Evolutionary conservation across 371 early-diverging fungal genomes (phyloP).

Genomic region (Paramicrosporidium saccamoebae): DNA sequence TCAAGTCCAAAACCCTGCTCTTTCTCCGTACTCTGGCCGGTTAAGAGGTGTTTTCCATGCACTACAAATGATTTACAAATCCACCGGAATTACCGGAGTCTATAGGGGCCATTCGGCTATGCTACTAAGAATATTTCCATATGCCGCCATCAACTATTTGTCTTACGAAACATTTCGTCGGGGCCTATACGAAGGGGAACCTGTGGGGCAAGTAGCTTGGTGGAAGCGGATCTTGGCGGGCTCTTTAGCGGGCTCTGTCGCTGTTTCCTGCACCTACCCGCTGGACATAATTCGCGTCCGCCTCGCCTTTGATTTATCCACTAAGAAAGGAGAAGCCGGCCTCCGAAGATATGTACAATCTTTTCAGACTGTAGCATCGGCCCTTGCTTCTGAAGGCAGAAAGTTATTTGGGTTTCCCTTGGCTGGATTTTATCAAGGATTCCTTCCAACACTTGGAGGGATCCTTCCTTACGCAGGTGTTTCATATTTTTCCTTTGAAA

Average conservation of each 20-base stretch:
- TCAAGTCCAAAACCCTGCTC: slow-evolving; percentile 60
- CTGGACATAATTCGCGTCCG: slow-evolving; percentile 70
- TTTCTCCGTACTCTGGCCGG: slow-evolving; percentile 44
- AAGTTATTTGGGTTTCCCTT: slow-evolving; percentile 5
- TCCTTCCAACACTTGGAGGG: slow-evolving; percentile 51
- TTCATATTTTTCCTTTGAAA: slow-evolving; percentile 38
- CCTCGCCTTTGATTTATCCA: slow-evolving; percentile 35
- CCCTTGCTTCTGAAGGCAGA: slow-evolving; percentile 4
- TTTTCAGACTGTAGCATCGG: slow-evolving; percentile 8
- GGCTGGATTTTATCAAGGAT: slow-evolving; percentile 67
- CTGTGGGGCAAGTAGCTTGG: background rate
- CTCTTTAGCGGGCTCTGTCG: slow-evolving; percentile 29
- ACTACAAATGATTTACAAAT: slow-evolving; percentile 22
- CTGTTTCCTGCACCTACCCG: slow-evolving; percentile 68
- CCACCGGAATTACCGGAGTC: slow-evolving; percentile 35
- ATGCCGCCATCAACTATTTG: slow-evolving; percentile 82
- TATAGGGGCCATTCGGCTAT: slow-evolving; percentile 85
- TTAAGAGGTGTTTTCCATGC: slow-evolving; percentile 54
- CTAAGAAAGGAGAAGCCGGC: slow-evolving; percentile 2
- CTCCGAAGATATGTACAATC: slow-evolving; percentile 3
- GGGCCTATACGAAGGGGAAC: too few relatives aligned
- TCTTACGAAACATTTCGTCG: slow-evolving; percentile 61
- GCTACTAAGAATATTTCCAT: slow-evolving; percentile 68
- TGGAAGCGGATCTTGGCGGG: slow-evolving; percentile 7
- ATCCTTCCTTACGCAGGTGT: slow-evolving; percentile 89